These are phyloP conservation scores for Aspergillus jensenii DNA, from an alignment of 2,329 filamentous ascomycete genomes.

Conservation along the genomic window DNA sequence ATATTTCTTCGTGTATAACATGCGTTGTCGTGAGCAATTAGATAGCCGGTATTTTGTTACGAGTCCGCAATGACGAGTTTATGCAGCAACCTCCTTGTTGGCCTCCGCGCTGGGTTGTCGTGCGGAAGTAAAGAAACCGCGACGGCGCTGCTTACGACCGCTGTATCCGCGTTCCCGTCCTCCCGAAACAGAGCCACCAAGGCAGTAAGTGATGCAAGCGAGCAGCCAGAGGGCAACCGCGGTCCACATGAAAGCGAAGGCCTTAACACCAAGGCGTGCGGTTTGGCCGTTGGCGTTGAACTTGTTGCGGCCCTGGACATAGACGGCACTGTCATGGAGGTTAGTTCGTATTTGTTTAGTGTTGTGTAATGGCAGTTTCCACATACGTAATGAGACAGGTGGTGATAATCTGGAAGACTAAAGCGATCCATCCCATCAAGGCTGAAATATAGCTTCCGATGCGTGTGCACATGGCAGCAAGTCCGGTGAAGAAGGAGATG, in stretches of 20 bases:
- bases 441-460: constrained; percentile 53
- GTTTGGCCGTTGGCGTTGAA: constrained; percentile 52
- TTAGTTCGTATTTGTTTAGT: background rate
- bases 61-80: constrained; percentile 6
- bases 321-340: constrained; percentile 53
- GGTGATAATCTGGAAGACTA: constrained; percentile 59
- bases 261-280: constrained; percentile 56
- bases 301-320: constrained; percentile 56
- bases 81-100: constrained; percentile 31
- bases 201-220: constrained; percentile 58
- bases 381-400: constrained; percentile 64
- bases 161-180: constrained; percentile 34
- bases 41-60: background rate
- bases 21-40: background rate
- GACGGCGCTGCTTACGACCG: constrained; percentile 36
- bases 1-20: background rate
- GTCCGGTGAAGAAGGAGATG: constrained; percentile 45
- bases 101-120: constrained; percentile 28
- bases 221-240: constrained; percentile 56
- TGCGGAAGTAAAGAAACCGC: constrained; percentile 38
- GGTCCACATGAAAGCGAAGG: constrained; percentile 64
- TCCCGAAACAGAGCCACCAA: constrained; percentile 39
- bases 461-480: constrained; percentile 52
- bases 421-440: constrained; percentile 52
- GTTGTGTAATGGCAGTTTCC: background rate